Evolutionary conservation across 345 rosid genomes (phyloP).

Genomic region (Salix caprea): DNA sequence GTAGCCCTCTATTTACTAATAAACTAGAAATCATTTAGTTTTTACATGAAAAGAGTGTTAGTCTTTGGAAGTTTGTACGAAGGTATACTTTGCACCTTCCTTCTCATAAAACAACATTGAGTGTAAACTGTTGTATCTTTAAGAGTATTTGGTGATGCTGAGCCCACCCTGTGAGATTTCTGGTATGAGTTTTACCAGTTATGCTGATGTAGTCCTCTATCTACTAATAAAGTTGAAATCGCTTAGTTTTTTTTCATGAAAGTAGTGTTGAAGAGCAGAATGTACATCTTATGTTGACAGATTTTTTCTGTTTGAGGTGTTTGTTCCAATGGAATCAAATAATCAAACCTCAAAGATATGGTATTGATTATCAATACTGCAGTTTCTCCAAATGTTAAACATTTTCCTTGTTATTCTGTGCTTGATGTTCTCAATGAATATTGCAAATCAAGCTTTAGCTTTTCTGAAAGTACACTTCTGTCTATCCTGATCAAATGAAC

Average conservation of each 20-base stretch:
- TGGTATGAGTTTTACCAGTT: neutral
- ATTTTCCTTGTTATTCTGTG: neutral
- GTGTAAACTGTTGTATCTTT: neutral
- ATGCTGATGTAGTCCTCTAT: neutral
- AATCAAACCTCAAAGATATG: neutral
- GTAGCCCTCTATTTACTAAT: neutral
- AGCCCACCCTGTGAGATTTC: neutral
- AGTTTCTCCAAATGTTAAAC: neutral
- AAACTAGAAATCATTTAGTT: neutral
- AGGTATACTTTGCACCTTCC: conserved; percentile 5
- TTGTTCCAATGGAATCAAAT: neutral
- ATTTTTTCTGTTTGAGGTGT: neutral
- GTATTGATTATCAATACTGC: neutral
- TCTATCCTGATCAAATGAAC: neutral
- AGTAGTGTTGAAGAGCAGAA: neutral
- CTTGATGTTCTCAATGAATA: neutral
- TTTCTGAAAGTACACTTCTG: neutral
- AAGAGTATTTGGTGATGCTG: neutral
- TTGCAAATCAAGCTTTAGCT: neutral
- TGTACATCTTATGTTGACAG: neutral
- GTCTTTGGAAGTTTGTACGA: conserved; percentile 17
- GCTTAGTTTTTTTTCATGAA: neutral
- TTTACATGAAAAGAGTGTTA: neutral
- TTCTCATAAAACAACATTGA: neutral
- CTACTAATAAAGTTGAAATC: neutral